Evolutionary conservation across 192 early-diverging fungal species (phyloP).

Genomic region (Podila clonocystis): DNA sequence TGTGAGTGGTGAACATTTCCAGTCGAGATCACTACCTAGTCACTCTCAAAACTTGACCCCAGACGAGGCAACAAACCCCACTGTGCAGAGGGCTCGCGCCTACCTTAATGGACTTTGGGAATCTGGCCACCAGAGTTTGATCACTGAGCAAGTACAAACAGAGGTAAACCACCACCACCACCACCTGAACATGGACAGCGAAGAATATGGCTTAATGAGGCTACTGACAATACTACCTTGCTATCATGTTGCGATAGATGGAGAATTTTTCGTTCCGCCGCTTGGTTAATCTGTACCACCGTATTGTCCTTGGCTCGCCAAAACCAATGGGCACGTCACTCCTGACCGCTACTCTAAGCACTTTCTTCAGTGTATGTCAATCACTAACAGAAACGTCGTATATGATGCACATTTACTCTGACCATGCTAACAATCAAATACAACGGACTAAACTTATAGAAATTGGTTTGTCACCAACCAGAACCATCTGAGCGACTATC

Average conservation of each 20-base stretch:
- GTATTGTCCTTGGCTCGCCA: slow-evolving; percentile 24
- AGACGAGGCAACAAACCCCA: slow-evolving; percentile 22
- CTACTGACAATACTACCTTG: neutral
- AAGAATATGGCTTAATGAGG: too few species aligned
- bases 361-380: slow-evolving; percentile 53
- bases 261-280: slow-evolving; percentile 24
- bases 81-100: slow-evolving; percentile 10
- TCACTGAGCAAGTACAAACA: slow-evolving; percentile 22
- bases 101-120: slow-evolving; percentile 37
- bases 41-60: neutral
- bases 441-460: slow-evolving; percentile 14
- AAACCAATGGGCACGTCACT: slow-evolving; percentile 42
- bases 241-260: neutral
- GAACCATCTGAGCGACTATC: slow-evolving; percentile 46
- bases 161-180: slow-evolving; percentile 14
- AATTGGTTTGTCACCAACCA: slow-evolving; percentile 50
- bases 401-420: neutral
- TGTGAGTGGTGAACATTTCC: slow-evolving; percentile 40
- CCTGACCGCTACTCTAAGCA: slow-evolving; percentile 52
- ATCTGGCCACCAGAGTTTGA: slow-evolving; percentile 13
- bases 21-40: slow-evolving; percentile 1
- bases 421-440: neutral
- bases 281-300: slow-evolving; percentile 30
- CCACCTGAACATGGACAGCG: neutral
- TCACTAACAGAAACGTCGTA: neutral